Evolutionary conservation across 2,329 filamentous ascomycete genomes (phyloP), one percentile per base, ranked within the genome.

Genomic region (Ascochyta clinopodiicola): DNA sequence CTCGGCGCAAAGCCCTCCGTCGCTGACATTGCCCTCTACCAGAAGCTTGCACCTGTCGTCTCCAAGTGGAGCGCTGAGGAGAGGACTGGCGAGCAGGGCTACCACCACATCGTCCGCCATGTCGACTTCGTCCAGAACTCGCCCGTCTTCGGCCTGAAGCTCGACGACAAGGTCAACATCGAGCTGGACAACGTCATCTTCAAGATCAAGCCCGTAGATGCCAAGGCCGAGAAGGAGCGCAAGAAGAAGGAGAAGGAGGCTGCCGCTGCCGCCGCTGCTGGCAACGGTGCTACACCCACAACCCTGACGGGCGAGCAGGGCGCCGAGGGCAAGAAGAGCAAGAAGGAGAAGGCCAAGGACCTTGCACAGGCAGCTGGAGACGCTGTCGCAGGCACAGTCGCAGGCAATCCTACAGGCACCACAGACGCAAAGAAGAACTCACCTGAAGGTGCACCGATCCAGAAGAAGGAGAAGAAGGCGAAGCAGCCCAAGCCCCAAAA

Each of bases 51-150:
- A 1, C 89, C 92, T 12, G 73, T 89, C 35, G 91, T 96, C 56
- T 85, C 88, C 71, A 81, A 82, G 62, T 98, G 94, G 94, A 85
- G 84, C 2, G 79, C 89, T 42, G 92, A 97, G 79, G 86, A 96
- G 83, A 87, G 91, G 72, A 96, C 94, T 21, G 94, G 94, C 60
- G 87, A 96, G 80, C 84, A 92, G 61, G 94, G 94, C 59, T 89
- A 89, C 76, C 93, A 96, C 61, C 88, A 98, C 79, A 90, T 98
- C 64, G 91, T 97, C 54, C 91, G 94, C 64, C 90, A 91, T 75
- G 78, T 97, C 71, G 94, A 97, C 80, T 96, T 97, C 74, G 91
- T 98, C 62, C 94, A 98, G 82, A 96, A 96, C 80, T 89, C 90
- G 42, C 81, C 87, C 1, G 65, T 86, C 40, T 83, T 96, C 60